These are phyloP conservation scores for Stephanocyclus meneghinianus DNA, from an alignment of 352 stramenopile genomes.

Conservation along the genomic window DNA sequence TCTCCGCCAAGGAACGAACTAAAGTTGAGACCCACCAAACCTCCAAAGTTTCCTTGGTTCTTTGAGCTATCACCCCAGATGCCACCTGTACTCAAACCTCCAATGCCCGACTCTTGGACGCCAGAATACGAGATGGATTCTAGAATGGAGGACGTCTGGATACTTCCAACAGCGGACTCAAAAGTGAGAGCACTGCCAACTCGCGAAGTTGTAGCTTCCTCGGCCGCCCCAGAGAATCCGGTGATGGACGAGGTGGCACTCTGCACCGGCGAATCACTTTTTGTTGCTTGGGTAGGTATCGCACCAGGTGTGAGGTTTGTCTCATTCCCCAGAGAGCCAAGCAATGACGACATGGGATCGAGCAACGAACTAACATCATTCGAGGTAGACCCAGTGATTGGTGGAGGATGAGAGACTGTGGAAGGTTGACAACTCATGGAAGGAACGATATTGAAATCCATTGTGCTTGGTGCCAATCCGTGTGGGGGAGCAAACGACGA, in stretches of 20 bases:
- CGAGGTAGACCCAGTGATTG: conserved; percentile 8
- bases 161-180: conserved; percentile 19
- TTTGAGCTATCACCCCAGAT: conserved; percentile 39
- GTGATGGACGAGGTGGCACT: conserved; percentile 59
- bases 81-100: conserved; percentile 7
- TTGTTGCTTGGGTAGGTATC: background rate
- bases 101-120: background rate
- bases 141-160: conserved; percentile 52
- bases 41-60: conserved; percentile 32
- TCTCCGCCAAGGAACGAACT: conserved; percentile 39
- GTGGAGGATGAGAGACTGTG: conserved; percentile 17
- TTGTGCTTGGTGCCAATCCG: background rate
- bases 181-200: conserved; percentile 57
- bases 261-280: conserved; percentile 30
- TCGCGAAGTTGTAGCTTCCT: conserved; percentile 34
- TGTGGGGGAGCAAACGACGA: conserved; percentile 44
- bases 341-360: conserved; percentile 43
- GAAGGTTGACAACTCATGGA: conserved; percentile 42
- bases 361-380: conserved; percentile 25
- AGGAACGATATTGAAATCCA: conserved; percentile 27
- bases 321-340: conserved; percentile 23
- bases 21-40: conserved; percentile 49
- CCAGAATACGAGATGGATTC: conserved; percentile 44
- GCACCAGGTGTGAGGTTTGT: background rate
- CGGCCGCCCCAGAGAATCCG: conserved; percentile 38